Base-by-base conservation (phyloP, 2,329 filamentous ascomycete species). In the Cytospora piceae region DNA sequence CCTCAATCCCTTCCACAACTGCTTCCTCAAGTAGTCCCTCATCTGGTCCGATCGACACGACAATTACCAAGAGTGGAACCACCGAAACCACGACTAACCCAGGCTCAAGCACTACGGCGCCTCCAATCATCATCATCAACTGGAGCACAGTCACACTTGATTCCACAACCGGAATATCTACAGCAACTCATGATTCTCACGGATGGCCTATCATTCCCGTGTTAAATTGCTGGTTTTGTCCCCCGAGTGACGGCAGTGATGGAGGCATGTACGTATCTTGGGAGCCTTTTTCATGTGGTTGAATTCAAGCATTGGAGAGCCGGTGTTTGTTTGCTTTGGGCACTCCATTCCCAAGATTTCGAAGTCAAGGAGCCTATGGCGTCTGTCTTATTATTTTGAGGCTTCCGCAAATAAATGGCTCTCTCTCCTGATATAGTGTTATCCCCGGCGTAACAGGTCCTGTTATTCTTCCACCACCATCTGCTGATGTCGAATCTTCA, bases 141-240 rank as follows among this genome's bases (percentile, higher is more conserved):
- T 57, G 54, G 54, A 57, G 31, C 31, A 34, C 54, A n/a, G 54
- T 57, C 20, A 34, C 2, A 57, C 8, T 57, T 39, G 54, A 57
- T 32, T 39, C 54, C 31, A 57, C 54, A 24, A 57, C 54, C 31
- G 54, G 54, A 39, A 39, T 57, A 22, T 22, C 54, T 57, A 57
- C 54, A 57, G 54, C 54, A 57, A 57, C 54, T 14, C 54, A 57
- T 37, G 54, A 57, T 24, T 57, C 54, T 22, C 15, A 57, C 32
- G 54, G 54, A 24, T 57, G 54, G 54, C 54, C 54, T 22, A 57
- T 57, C 32, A 57, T 57, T 15, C 54, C 54, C n/a, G 54, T 57
- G 31, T 37, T 57, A n/a, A 32, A 57, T 57, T 57, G 54, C 54
- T 57, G 54, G 54, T 57, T 57, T 24, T 57, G 54, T 57, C 54